Evolutionary conservation across 2,329 filamentous ascomycete genomes (phyloP).

Genomic region (Trichoderma citrinoviride): DNA sequence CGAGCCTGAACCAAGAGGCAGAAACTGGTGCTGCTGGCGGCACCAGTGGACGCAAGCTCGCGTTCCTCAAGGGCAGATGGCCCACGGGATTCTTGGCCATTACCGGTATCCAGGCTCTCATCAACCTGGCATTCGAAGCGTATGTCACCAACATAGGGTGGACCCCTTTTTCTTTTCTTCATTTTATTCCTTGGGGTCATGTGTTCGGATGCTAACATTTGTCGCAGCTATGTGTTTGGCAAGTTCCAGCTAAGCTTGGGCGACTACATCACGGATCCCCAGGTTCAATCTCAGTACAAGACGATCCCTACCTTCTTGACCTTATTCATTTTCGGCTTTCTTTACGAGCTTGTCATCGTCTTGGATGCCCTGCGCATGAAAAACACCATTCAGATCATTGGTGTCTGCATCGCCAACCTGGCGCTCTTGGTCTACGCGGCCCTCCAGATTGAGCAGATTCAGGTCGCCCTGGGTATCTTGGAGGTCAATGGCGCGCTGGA

Average conservation of each 20-base stretch:
- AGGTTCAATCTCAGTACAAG: conserved; percentile 53
- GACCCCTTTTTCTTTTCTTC: background rate
- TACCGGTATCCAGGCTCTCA: conserved; percentile 70
- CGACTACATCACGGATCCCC: conserved; percentile 39
- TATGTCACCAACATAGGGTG: conserved; percentile 47
- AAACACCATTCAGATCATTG: conserved; percentile 98
- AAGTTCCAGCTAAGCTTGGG: conserved; percentile 69
- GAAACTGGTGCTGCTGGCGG: conserved; percentile 35
- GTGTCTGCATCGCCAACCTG: conserved; percentile 87
- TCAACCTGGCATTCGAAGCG: conserved; percentile 83
- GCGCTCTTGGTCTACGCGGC: conserved; percentile 89
- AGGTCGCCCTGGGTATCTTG: conserved; percentile 64
- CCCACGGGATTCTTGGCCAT: conserved; percentile 80
- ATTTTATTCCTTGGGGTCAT: too few species aligned
- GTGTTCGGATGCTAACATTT: conserved; percentile 20
- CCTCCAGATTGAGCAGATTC: conserved; percentile 89
- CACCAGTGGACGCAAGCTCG: conserved; percentile 48
- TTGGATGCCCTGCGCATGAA: conserved; percentile 93
- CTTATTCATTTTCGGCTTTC: conserved; percentile 94
- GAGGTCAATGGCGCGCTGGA: conserved; percentile 45
- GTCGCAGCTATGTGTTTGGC: conserved; percentile 77
- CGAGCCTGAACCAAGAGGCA: conserved; percentile 32
- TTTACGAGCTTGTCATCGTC: conserved; percentile 85
- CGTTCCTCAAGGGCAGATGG: conserved; percentile 81
- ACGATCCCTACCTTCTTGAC: conserved; percentile 94